Conservation (phyloP, 1,139 yeast genomes). For the Geotrichum australiense region DNA sequence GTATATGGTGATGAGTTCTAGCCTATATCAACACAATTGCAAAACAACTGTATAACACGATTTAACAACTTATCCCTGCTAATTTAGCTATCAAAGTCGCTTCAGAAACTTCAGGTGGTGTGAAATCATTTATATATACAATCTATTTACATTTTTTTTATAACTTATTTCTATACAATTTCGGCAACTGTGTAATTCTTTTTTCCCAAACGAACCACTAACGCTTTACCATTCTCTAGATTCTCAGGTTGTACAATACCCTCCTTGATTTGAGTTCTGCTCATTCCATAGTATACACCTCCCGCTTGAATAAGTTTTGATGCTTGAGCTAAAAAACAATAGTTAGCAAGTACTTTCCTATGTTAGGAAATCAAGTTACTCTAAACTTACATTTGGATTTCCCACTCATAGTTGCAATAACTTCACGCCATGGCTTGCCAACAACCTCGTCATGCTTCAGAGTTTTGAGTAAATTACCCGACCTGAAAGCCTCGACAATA, state of each 20-base stretch:
- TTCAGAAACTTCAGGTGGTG: no score
- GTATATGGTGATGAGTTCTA: no score
- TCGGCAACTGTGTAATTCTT: conserved; percentile 23
- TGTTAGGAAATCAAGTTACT: background rate
- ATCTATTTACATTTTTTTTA: no score
- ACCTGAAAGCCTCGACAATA: conserved; percentile 49
- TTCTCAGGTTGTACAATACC: conserved; percentile 44
- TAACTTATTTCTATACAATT: conserved; percentile 16
- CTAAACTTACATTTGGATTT: conserved; percentile 40
- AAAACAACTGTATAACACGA: no score
- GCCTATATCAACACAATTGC: no score
- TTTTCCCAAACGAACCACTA: conserved; percentile 72
- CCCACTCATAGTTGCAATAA: conserved; percentile 35
- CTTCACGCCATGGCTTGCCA: conserved; percentile 32
- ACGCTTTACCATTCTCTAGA: conserved; percentile 44
- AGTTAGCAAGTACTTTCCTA: conserved; percentile 28
- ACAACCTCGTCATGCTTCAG: conserved; percentile 37
- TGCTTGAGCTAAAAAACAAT: conserved; percentile 40
- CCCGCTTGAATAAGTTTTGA: conserved; percentile 61
- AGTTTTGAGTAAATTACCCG: conserved; percentile 51
- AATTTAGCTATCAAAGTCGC: no score
- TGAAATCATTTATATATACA: no score
- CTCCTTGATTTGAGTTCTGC: conserved; percentile 47
- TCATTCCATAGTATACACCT: conserved; percentile 65
- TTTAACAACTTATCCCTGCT: no score